Evolutionary conservation across 2,329 filamentous ascomycete species (phyloP).

Genomic region (Aspergillus persii): DNA sequence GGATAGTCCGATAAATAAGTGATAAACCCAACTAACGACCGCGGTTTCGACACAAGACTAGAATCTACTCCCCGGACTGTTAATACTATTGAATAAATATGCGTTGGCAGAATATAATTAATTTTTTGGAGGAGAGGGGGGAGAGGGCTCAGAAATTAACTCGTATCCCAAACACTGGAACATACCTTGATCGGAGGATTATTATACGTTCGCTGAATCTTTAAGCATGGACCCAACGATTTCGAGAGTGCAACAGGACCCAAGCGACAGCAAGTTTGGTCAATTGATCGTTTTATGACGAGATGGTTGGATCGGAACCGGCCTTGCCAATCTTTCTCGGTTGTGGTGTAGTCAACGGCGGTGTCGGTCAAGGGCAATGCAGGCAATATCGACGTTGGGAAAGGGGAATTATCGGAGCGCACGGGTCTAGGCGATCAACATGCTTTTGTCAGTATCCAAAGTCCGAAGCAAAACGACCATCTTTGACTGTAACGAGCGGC

Average conservation of each 20-base stretch:
- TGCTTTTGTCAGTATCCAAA: background rate
- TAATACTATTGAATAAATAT: background rate
- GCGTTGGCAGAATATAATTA: background rate
- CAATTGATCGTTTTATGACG: background rate
- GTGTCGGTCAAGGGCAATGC: background rate
- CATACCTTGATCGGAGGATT: background rate
- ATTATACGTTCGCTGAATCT: background rate
- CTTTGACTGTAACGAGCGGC: background rate
- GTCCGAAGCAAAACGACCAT: background rate
- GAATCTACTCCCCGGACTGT: background rate
- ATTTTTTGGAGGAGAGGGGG: background rate
- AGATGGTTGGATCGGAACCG: slow-evolving; percentile 23
- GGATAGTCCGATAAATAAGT: background rate
- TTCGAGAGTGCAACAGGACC: background rate
- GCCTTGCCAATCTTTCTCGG: slow-evolving; percentile 22
- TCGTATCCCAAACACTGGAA: background rate
- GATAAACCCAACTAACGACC: slow-evolving; percentile 1
- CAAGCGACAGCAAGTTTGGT: background rate
- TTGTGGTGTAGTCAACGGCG: slow-evolving; percentile 4
- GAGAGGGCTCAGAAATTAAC: background rate
- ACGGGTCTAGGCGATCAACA: slow-evolving; percentile 10
- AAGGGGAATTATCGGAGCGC: slow-evolving; percentile 5
- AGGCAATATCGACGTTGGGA: slow-evolving; percentile 1
- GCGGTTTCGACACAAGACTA: background rate
- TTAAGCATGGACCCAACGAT: slow-evolving; percentile 6